Base-by-base conservation (phyloP, 805 yeast species). In the Wickerhamiella kazuoi region DNA sequence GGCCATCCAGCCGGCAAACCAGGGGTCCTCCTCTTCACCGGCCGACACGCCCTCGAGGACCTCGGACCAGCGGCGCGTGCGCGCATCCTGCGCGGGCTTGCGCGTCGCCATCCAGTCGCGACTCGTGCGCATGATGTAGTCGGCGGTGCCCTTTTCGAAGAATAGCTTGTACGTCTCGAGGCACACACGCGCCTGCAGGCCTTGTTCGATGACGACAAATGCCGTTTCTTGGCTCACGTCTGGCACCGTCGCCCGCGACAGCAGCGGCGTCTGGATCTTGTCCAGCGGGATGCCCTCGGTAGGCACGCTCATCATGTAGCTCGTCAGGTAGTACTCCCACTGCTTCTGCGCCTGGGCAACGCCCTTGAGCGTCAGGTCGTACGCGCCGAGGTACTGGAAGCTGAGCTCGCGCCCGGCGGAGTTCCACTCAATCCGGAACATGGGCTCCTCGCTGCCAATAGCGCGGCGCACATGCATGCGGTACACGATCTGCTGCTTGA, bases 311-410 rank as follows among this genome's bases (percentile, higher is more conserved):
- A 90, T 79, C 33, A 86, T 72, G 57, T 79, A 90, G 33, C 93
- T 80, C 0, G 97, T 87, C 37, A 90, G 69, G 54, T 90, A 90
- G 62, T 90, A 87, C 55, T 83, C 86, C 79, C 94, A 90, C 51
- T 72, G 72, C 46, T 82, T 93, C 49, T 80, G 87, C 3, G 74
- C 72, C 18, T 75, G 69, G 48, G 67, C 64, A 9, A 69, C 65
- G 46, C 80, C 81, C 42, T 76, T 76, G 52, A 86, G 68, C 0
- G 97, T 86, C 50, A 86, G 63, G 54, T 87, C 97, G 52, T 83
- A 94, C 34, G 82, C 64, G 8, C 87, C 86, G 41, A 90, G 75
- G 58, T 79, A 83, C 51, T 83, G 87, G 46, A 93, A 75, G 40
- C 70, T 69, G 14, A 79, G 77, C 37, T 64, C 61, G 34, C 64